Base-by-base conservation (phyloP, 371 early-diverging fungal genomes). In the Quaeritorhiza haematococci region DNA sequence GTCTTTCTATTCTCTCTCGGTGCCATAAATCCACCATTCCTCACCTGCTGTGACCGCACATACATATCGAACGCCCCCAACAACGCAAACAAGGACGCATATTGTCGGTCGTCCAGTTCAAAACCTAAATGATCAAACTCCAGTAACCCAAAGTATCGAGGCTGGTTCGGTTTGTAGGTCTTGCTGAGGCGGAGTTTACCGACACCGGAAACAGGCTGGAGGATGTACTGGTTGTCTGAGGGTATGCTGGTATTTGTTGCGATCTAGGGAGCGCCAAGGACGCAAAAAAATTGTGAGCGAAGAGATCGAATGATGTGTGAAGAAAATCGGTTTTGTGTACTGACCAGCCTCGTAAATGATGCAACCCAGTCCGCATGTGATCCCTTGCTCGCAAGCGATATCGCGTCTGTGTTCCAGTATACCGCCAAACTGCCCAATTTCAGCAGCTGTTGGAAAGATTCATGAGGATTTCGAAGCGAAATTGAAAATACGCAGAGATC, bases 181-280 rank as follows among this genome's bases (percentile, higher is more conserved):
- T 6, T 56, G 8, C 26, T 55, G 24, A 29, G 4, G 41, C 45
- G 51, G 55, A 89, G 89, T 65, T 85, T 82, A 29, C 94, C 98
- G 30, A 80, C 79, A 3, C 96, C 98, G n/a, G 91, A 89, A 0
- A 98, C 94, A 0, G 98, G 98, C 60, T 87, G 89, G 29, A 98
- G 69, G 10, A 98, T 84, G 54, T 90, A 93, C 55, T 91, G 91
- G 55, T 88, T 87, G 5, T 58, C 10, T 17, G n/a, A n/a, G n/a
- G 58, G 38, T n/a, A 49, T 17, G 7, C 17, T 54, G 15, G 33
- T 7, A n/a, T 54, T 46, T 50, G 5, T 49, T 46, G 55, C 53
- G 23, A 54, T 54, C 51, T 13, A 15, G 24, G 24, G 23, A 13
- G 19, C 19, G 15, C 10, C 23, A 8, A 30, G 41, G 42, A 17